Base-by-base conservation (phyloP, 768 basidiomycete species). In the Jaapia argillacea region DNA sequence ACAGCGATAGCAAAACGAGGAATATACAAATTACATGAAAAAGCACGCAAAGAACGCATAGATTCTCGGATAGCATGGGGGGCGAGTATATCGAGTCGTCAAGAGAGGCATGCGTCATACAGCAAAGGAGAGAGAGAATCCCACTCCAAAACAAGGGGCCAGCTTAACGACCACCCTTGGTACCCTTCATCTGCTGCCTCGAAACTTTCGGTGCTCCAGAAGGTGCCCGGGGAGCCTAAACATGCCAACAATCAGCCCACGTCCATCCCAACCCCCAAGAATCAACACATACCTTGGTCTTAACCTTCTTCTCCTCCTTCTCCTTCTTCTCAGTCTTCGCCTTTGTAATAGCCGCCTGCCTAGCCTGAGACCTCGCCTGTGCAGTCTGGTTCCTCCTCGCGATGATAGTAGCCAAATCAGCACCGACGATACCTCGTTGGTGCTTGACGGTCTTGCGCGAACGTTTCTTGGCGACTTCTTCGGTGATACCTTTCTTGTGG, bases 401-500 rank as follows among this genome's bases (percentile, higher is more conserved):
- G 43, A 81, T 75, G 64, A 98, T 97, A 56, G 89, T 64, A 42
- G 82, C 77, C 48, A 98, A 79, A 65, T 97, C 92, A 52, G 91
- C 90, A 66, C 96, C 96, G 58, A 92, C 91, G 65, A 98, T 91
- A 50, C 96, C 96, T 60, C 96, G 90, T 72, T 94, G 83, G 72
- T 90, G 82, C 75, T 98, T 99, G 60, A 98, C 90, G 51, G 89
- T 91, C 67, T 84, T 82, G 68, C 93, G 87, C 41, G 87, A 86
- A 51, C 94, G 85, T 74, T 96, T 97, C 90, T 98, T 99, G 58
- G 92, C 91, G 42, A 93, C 86, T 69, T 98, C 94, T 71, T 98
- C 94, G 41, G 92, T 92, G 65, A 98, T 80, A 65, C 96, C 96
- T 82, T 99, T 99, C 81, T 94, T 96, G 81, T 98, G 96, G 84